These are phyloP conservation scores for Candida sphagnicola DNA, from an alignment of 805 yeast genomes.

Conservation along the genomic window DNA sequence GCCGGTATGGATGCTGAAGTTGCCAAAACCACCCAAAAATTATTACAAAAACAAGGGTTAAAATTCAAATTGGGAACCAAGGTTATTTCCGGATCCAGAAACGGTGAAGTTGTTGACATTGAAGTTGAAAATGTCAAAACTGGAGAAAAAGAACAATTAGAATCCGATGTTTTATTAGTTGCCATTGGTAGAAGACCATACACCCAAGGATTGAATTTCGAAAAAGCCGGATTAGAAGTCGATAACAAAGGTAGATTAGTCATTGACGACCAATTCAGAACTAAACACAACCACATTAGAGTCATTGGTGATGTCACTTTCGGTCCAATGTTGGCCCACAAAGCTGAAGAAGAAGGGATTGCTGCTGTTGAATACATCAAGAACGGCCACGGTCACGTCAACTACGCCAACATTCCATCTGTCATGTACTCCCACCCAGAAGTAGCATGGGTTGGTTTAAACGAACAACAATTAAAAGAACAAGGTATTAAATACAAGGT, in stretches of 20 bases:
- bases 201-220: constrained; percentile 85
- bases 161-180: constrained; percentile 90
- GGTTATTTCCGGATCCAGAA: constrained; percentile 81
- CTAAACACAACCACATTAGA: constrained; percentile 89
- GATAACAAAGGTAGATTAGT: constrained; percentile 93
- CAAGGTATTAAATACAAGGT: constrained; percentile 88
- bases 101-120: constrained; percentile 83
- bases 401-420: constrained; percentile 95
- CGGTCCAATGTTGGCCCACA: constrained; percentile 99
- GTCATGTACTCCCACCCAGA: constrained; percentile 99
- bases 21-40: constrained; percentile 83
- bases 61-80: constrained; percentile 91
- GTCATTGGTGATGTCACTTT: constrained; percentile 98
- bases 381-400: constrained; percentile 94
- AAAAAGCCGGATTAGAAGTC: constrained; percentile 81
- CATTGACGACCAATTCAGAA: constrained; percentile 89
- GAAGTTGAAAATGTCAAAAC: constrained; percentile 86
- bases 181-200: constrained; percentile 99
- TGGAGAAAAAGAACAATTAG: constrained; percentile 73
- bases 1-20: constrained; percentile 98
- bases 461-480: constrained; percentile 89
- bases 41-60: constrained; percentile 90
- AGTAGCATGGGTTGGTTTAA: constrained; percentile 99
- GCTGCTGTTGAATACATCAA: constrained; percentile 96
- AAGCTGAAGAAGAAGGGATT: constrained; percentile 99